These are phyloP conservation scores for Samsoniella hepiali DNA, from an alignment of 2,329 filamentous ascomycete species.

Conservation along the genomic window DNA sequence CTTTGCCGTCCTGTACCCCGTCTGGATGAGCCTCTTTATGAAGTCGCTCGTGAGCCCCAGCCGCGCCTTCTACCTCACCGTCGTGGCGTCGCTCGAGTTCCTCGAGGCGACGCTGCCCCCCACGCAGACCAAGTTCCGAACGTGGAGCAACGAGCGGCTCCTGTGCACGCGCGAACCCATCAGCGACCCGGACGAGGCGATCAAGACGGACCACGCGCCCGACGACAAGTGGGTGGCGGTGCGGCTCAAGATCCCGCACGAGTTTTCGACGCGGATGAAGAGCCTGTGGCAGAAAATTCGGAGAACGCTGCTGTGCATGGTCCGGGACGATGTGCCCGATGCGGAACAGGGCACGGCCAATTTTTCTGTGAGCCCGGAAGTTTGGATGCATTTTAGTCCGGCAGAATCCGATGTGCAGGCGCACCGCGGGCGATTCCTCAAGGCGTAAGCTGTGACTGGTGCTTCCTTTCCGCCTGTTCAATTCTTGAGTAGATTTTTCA, in stretches of 20 bases:
- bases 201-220: conserved; percentile 53
- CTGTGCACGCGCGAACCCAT: conserved; percentile 41
- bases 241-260: conserved; percentile 55
- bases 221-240: conserved; percentile 57
- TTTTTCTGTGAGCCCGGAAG: conserved; percentile 28
- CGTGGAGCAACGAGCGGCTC: conserved; percentile 50
- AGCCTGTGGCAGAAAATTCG: conserved; percentile 41
- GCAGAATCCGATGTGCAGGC: conserved; percentile 25
- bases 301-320: conserved; percentile 20
- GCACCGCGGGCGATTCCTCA: conserved; percentile 13
- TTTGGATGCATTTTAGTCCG: conserved; percentile 34
- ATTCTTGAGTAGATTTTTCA: no score
- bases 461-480: not conserved
- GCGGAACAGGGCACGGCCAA: not conserved
- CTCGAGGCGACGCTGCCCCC: conserved; percentile 50
- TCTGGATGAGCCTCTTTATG: conserved; percentile 53
- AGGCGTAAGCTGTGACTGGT: not conserved
- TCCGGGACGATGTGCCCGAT: not conserved
- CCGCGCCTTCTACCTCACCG: conserved; percentile 60
- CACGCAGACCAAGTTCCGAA: conserved; percentile 46
- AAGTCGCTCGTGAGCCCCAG: conserved; percentile 63
- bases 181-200: conserved; percentile 37
- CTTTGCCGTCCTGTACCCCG: conserved; percentile 62
- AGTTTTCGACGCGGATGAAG: conserved; percentile 49
- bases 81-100: conserved; percentile 62